phyloP scores from a whole-genome alignment of 23 red algal species.

The Cyanidioschyzon merolae region DNA sequence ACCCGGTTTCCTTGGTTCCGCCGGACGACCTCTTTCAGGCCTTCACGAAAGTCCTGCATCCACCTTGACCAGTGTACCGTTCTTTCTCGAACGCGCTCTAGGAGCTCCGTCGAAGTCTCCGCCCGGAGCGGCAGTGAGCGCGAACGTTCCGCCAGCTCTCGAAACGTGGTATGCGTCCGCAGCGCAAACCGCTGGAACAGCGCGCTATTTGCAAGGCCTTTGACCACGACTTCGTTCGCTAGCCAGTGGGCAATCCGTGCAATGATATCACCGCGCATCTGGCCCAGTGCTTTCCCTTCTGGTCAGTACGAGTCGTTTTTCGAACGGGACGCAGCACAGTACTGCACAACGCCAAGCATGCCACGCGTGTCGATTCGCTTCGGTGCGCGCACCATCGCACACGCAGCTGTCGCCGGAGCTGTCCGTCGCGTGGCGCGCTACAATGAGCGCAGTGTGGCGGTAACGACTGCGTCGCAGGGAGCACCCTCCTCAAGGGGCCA shows the following conservation, averaged over 20 bases:
- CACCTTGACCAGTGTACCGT: background rate
- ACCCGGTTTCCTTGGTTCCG: background rate
- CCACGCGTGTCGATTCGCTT: no score
- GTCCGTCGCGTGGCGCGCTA: no score
- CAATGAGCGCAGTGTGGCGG: no score
- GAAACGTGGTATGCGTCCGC: slow-evolving; percentile 52
- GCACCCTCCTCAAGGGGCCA: no score
- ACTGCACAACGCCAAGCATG: no score
- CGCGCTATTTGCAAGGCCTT: slow-evolving; percentile 64
- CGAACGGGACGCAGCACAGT: no score
- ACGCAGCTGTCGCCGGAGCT: no score
- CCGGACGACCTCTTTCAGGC: background rate
- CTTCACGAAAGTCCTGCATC: slow-evolving; percentile 2
- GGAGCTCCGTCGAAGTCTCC: background rate
- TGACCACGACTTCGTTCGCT: slow-evolving; percentile 81
- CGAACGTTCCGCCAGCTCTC: slow-evolving; percentile 34
- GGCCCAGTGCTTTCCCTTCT: background rate
- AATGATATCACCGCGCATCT: slow-evolving; percentile 30
- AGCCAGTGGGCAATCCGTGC: slow-evolving; percentile 73
- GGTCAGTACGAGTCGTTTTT: no score
- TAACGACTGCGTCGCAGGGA: no score
- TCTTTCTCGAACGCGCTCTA: background rate
- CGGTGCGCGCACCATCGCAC: no score
- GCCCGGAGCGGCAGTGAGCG: background rate
- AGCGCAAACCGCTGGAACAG: slow-evolving; percentile 89